phyloP scores from a whole-genome alignment of 805 yeast species.

The Brettanomyces naardenensis region DNA sequence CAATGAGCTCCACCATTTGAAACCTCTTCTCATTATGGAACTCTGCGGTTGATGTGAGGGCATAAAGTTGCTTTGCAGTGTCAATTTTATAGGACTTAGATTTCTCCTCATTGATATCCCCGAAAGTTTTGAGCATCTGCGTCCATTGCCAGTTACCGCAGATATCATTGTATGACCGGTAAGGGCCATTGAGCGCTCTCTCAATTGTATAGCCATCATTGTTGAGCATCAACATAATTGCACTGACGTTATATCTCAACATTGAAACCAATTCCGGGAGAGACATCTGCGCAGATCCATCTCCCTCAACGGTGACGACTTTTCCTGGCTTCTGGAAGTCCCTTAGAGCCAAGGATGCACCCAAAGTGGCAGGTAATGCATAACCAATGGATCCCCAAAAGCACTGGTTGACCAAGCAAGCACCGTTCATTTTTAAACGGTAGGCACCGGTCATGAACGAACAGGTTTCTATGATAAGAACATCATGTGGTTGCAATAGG shows the following conservation, averaged over 20 bases:
- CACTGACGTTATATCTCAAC: slow-evolving; percentile 32
- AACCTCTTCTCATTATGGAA: slow-evolving; percentile 28
- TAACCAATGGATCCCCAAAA: slow-evolving; percentile 46
- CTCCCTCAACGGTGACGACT: slow-evolving; percentile 41
- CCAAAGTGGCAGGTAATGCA: slow-evolving; percentile 44
- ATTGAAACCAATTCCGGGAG: slow-evolving; percentile 39
- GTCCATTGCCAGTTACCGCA: slow-evolving; percentile 58
- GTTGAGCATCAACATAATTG: slow-evolving; percentile 37
- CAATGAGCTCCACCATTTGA: slow-evolving; percentile 50
- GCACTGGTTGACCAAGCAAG: slow-evolving; percentile 29
- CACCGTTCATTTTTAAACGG: slow-evolving; percentile 29
- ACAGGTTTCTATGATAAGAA: slow-evolving; percentile 38
- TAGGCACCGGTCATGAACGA: slow-evolving; percentile 38
- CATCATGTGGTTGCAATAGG: slow-evolving; percentile 30
- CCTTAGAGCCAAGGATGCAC: slow-evolving; percentile 35
- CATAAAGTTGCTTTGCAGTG: slow-evolving; percentile 29
- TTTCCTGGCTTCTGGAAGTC: slow-evolving; percentile 32
- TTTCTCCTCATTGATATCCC: slow-evolving; percentile 35
- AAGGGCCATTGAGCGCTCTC: slow-evolving; percentile 41
- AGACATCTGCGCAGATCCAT: slow-evolving; percentile 50
- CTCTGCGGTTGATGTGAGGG: slow-evolving; percentile 26
- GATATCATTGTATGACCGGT: slow-evolving; percentile 42
- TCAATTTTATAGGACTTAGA: slow-evolving; percentile 27
- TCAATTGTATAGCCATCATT: slow-evolving; percentile 48
- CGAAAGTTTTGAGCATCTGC: slow-evolving; percentile 55